These are phyloP conservation scores for Sphagnum contortum DNA, from an alignment of 225 moss, liverwort and hornwort genomes.

Conservation along the genomic window DNA sequence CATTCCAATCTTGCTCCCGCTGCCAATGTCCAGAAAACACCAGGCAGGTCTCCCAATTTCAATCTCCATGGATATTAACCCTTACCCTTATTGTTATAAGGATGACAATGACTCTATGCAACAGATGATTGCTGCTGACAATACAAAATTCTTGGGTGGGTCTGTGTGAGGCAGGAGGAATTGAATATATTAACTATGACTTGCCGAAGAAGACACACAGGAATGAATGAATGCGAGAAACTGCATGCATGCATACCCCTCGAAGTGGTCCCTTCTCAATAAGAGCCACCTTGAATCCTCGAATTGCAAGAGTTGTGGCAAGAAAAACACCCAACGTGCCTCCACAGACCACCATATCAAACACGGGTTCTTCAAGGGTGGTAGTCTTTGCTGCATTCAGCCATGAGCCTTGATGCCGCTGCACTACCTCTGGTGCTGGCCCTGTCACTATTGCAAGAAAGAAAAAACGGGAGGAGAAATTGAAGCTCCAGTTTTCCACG, in stretches of 20 bases:
- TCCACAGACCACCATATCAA: constrained; percentile 84
- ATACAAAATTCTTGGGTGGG: no score
- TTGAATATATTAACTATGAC: no score
- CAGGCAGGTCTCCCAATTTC: neutral
- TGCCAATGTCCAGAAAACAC: constrained; percentile 14
- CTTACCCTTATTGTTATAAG: no score
- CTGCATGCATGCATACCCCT: constrained; percentile 43
- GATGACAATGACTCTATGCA: no score
- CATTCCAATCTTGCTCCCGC: constrained; percentile 95
- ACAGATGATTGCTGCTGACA: no score
- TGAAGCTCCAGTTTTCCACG: neutral
- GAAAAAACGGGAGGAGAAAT: neutral
- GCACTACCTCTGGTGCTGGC: constrained; percentile 72
- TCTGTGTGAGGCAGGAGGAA: no score
- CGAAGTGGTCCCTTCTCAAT: constrained; percentile 74
- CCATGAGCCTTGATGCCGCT: constrained; percentile 44
- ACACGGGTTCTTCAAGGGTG: constrained; percentile 28
- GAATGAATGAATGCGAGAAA: no score
- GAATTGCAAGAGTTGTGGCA: constrained; percentile 71
- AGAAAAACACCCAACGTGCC: constrained; percentile 94
- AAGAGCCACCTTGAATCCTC: constrained; percentile 76
- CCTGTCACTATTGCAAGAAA: constrained; percentile 26
- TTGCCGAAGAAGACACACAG: no score
- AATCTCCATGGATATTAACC: neutral
- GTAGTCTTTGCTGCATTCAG: constrained; percentile 7